Conservation (phyloP, 2,329 filamentous ascomycete species). For the Thielaviopsis euricoi region DNA sequence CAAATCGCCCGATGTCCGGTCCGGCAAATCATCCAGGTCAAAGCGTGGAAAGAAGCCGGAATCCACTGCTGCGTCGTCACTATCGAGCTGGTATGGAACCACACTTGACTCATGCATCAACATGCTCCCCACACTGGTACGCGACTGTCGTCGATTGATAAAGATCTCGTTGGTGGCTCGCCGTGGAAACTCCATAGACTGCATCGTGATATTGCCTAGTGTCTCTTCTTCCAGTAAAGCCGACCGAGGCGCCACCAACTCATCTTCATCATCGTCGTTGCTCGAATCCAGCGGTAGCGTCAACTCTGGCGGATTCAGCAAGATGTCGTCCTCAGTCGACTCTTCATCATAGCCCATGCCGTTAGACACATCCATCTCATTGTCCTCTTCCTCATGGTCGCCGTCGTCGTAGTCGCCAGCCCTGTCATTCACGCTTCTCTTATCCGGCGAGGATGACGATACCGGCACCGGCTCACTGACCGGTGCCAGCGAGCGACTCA, state of each 20-base stretch:
- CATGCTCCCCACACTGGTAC: conserved; percentile 37
- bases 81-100: conserved; percentile 17
- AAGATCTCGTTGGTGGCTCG: conserved; percentile 32
- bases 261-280: conserved; percentile 30
- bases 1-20: conserved; percentile 23
- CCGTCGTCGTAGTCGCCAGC: conserved; percentile 16
- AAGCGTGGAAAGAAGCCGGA: conserved; percentile 37
- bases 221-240: conserved; percentile 39
- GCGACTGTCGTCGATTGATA: conserved; percentile 25
- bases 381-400: conserved; percentile 15
- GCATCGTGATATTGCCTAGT: conserved; percentile 35
- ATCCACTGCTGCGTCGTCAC: conserved; percentile 27
- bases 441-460: conserved; percentile 13
- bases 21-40: conserved; percentile 25
- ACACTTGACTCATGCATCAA: conserved; percentile 36
- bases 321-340: conserved; percentile 33
- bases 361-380: conserved; percentile 10
- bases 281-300: conserved; percentile 34
- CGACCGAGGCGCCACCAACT: conserved; percentile 35
- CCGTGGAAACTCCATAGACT: conserved; percentile 43
- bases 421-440: conserved; percentile 7
- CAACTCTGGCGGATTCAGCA: conserved; percentile 34
- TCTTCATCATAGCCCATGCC: conserved; percentile 17
- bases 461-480: conserved; percentile 26
- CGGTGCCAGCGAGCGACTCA: conserved; percentile 38